Percentiles rank a stretch among this genome's conserved stretches.
Evolutionary conservation across 306 rosid genomes (phyloP).

Genomic region (Quercus ilex): DNA sequence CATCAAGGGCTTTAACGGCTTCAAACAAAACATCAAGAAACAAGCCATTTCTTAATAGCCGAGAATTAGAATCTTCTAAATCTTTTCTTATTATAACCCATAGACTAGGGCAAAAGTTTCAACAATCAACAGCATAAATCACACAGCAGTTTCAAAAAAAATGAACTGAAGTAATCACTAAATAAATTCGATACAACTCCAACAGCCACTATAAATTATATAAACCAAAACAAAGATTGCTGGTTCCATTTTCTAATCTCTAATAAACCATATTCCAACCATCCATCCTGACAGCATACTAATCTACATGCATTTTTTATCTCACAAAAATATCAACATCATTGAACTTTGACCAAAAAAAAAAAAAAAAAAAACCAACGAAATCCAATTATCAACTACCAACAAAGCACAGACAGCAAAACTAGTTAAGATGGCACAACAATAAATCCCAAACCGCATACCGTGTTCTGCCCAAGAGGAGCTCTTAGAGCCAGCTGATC

Average conservation of each 20-base stretch:
- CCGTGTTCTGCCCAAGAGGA: conserved; percentile 65
- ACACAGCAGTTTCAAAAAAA: not conserved
- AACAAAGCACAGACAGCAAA: not conserved
- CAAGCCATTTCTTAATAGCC: not conserved
- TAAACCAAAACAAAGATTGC: not conserved
- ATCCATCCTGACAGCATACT: not conserved
- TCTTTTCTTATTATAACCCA: not conserved
- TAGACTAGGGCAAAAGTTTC: not conserved
- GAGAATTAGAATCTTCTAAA: not conserved
- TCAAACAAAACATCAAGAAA: not conserved
- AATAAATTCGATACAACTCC: not conserved
- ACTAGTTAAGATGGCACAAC: not conserved
- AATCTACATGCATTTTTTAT: not conserved
- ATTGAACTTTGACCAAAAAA: not conserved
- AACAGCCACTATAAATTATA: not conserved
- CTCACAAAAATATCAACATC: not conserved
- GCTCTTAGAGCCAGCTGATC: conserved; percentile 62
- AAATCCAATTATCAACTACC: not conserved
- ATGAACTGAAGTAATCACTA: not conserved
- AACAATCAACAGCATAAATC: not conserved
- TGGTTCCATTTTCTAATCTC: not conserved
- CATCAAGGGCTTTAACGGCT: not conserved
- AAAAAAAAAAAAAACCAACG: not conserved
- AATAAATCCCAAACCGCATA: conserved; percentile 9
- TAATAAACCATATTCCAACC: not conserved